phyloP scores from a whole-genome alignment of 2,329 filamentous ascomycete genomes.

The Ilyonectria robusta region DNA sequence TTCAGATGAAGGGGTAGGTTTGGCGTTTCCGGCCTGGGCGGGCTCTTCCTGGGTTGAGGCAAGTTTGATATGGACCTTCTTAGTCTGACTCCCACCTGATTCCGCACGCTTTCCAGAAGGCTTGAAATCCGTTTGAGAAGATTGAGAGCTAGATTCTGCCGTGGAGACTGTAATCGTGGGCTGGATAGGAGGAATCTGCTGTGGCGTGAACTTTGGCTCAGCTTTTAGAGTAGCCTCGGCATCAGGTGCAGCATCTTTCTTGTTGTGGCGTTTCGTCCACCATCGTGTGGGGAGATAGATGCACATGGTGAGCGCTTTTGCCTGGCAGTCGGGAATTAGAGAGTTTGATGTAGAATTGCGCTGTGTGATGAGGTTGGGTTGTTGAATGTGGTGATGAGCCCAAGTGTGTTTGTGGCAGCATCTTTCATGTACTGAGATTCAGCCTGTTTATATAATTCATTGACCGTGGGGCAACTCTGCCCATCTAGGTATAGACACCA shows the following conservation, averaged over 20 bases:
- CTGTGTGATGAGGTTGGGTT: not conserved
- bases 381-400: not conserved
- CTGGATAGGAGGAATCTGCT: not conserved
- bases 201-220: not conserved
- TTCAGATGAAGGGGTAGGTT: too few relatives aligned
- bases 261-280: conserved; percentile 2
- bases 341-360: too few relatives aligned
- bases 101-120: not conserved
- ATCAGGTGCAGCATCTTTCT: not conserved
- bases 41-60: not conserved
- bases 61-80: not conserved
- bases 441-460: not conserved
- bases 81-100: not conserved
- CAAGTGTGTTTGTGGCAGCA: not conserved
- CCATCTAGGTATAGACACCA: not conserved
- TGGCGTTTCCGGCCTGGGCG: too few relatives aligned
- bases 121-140: not conserved
- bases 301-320: not conserved
- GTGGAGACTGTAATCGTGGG: not conserved
- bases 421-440: not conserved
- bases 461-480: not conserved
- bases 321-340: not conserved
- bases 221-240: not conserved
- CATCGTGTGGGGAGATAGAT: not conserved
- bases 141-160: not conserved